These are phyloP conservation scores for Thamnidium elegans DNA, from an alignment of 192 early-diverging fungal genomes.

Conservation along the genomic window DNA sequence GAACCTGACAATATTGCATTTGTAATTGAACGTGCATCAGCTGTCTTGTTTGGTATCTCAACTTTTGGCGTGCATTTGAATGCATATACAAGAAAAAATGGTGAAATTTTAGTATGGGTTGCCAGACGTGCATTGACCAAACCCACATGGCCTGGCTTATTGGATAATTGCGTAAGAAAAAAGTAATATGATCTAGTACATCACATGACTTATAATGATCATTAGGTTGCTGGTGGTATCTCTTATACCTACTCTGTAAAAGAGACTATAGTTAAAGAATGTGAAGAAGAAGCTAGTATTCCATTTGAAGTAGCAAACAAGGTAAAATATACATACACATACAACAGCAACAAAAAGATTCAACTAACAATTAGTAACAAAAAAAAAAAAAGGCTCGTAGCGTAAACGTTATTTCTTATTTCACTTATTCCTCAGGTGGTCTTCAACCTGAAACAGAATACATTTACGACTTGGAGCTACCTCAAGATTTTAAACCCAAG, in stretches of 20 bases:
- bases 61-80: slow-evolving; percentile 92
- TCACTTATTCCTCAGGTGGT: slow-evolving; percentile 54
- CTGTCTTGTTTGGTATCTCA: slow-evolving; percentile 76
- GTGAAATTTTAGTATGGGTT: slow-evolving; percentile 80
- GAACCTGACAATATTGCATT: slow-evolving; percentile 43
- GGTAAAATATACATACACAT: not conserved
- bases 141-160: slow-evolving; percentile 81
- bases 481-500: slow-evolving; percentile 52
- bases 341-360: not conserved
- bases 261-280: slow-evolving; percentile 82
- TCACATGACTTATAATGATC: not conserved
- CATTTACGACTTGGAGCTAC: slow-evolving; percentile 81
- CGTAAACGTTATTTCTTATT: slow-evolving; percentile 73
- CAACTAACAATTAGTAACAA: not conserved
- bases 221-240: slow-evolving; percentile 74
- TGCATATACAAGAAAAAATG: slow-evolving; percentile 52
- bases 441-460: slow-evolving; percentile 82
- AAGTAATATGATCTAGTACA: not conserved
- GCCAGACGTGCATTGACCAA: slow-evolving; percentile 75
- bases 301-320: slow-evolving; percentile 48
- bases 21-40: slow-evolving; percentile 77
- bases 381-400: slow-evolving; percentile 18
- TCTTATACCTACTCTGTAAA: slow-evolving; percentile 52
- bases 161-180: slow-evolving; percentile 62
- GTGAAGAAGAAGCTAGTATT: slow-evolving; percentile 85